Percentiles rank a stretch among this genome's conserved stretches.
These are phyloP conservation scores for Verbena officinalis DNA, from an alignment of 257 asterid genomes.

Conservation along the genomic window DNA sequence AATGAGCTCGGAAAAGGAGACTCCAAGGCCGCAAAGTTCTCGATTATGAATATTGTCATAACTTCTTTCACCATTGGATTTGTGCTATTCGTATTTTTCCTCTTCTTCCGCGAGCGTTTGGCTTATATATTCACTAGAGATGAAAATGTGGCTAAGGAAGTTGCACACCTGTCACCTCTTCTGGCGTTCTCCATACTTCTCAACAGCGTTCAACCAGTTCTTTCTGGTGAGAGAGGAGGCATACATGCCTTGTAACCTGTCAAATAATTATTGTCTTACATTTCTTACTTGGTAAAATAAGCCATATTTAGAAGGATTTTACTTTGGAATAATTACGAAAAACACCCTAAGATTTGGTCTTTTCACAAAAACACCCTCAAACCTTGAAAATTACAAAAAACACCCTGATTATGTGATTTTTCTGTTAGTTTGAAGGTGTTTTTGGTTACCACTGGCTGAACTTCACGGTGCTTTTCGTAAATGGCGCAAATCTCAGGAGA, in stretches of 20 bases:
- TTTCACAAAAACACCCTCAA: too few species aligned
- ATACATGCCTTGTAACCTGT: background rate
- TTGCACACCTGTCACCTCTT: slow-evolving; percentile 57
- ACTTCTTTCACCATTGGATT: slow-evolving; percentile 53
- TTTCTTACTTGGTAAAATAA: background rate
- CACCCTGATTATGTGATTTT: too few species aligned
- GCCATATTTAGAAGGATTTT: background rate
- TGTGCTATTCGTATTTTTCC: slow-evolving; percentile 48
- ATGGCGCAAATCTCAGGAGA: too few species aligned
- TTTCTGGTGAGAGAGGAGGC: slow-evolving; percentile 47
- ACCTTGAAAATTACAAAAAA: too few species aligned
- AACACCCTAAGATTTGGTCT: too few species aligned
- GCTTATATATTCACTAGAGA: slow-evolving; percentile 64
- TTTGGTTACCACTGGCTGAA: too few species aligned
- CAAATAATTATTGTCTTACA: background rate
- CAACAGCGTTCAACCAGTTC: slow-evolving; percentile 71
- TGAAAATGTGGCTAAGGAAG: slow-evolving; percentile 45
- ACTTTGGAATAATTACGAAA: too few species aligned
- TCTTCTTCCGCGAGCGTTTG: slow-evolving; percentile 51
- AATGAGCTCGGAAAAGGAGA: slow-evolving; percentile 87
- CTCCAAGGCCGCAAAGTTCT: slow-evolving; percentile 58
- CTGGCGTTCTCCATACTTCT: slow-evolving; percentile 67
- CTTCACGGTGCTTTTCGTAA: too few species aligned
- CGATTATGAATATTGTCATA: slow-evolving; percentile 45
- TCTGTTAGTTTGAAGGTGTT: too few species aligned